Percentiles rank a stretch among this genome's conserved stretches.
phyloP scores from a whole-genome alignment of 208 protist genomes.

The Trypanosoma melophagium region DNA sequence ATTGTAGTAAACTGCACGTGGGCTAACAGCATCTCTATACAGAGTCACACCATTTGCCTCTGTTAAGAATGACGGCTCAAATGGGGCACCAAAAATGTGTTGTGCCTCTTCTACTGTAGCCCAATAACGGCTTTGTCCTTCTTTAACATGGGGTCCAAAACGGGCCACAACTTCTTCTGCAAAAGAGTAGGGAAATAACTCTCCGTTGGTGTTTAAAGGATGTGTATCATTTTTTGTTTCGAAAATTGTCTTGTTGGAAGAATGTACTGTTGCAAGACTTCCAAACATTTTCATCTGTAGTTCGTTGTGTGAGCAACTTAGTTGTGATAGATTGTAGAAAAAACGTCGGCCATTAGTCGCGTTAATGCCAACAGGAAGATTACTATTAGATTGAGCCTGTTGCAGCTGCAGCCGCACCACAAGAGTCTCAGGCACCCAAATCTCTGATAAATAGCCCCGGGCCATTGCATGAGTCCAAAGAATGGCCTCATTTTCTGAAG shows the following conservation, averaged over 20 bases:
- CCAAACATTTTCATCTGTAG: slow-evolving; percentile 26
- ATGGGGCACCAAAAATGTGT: slow-evolving; percentile 47
- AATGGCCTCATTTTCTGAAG: slow-evolving; percentile 30
- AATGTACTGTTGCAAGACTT: neutral
- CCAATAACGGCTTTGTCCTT: slow-evolving; percentile 49
- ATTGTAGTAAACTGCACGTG: slow-evolving; percentile 46
- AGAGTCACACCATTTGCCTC: slow-evolving; percentile 26
- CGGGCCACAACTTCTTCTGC: slow-evolving; percentile 30
- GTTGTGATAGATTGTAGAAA: slow-evolving; percentile 61
- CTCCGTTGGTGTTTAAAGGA: slow-evolving; percentile 69
- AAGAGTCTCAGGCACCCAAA: slow-evolving; percentile 53
- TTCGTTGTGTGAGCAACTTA: slow-evolving; percentile 20
- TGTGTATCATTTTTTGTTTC: neutral
- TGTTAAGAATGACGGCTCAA: slow-evolving; percentile 31
- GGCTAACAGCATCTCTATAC: neutral
- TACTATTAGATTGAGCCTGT: neutral
- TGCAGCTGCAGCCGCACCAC: slow-evolving; percentile 31
- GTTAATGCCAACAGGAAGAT: slow-evolving; percentile 26
- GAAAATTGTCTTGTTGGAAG: neutral
- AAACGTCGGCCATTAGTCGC: slow-evolving; percentile 23
- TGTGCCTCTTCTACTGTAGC: slow-evolving; percentile 56
- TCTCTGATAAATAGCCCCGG: slow-evolving; percentile 21
- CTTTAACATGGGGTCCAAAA: neutral
- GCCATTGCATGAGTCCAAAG: slow-evolving; percentile 36
- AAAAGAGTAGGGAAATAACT: slow-evolving; percentile 40